Base-by-base conservation (phyloP, 768 basidiomycete species). In the Russula sp. region DNA sequence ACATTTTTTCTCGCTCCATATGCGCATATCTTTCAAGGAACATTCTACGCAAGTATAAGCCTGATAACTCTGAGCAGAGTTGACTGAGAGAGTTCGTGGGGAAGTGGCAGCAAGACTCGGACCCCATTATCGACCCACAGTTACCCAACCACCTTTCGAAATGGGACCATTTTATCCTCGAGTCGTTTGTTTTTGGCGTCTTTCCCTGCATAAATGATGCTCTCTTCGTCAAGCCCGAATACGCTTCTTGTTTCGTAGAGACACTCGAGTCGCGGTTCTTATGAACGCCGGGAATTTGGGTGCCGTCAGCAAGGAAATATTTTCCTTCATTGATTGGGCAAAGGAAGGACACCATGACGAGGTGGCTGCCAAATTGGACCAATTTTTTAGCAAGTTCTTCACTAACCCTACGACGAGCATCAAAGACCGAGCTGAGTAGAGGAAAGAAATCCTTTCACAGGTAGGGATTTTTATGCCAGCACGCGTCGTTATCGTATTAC, bases 251-350 rank as follows among this genome's bases (percentile, higher is more conserved):
- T 14, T 57, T 57, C 57, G 42, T 26, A 10, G 55, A 63, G 3
- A 63, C 62, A 7, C 62, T 63, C 32, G 50, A n/a, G n/a, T n/a
- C n/a, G n/a, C 22, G 9, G 49, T 63, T 28, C 57, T 63, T 2
- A 58, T 59, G 62, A 22, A 36, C 20, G 32, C 38, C 16, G 55
- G 48, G 24, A 18, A 30, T 34, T 32, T 20, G 24, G 26, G 44
- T 5, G 24, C 34, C 14, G 11, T 62, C 28, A n/a, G n/a, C n/a
- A n/a, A n/a, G n/a, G n/a, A n/a, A n/a, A n/a, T n/a, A n/a, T 49
- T 20, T 38, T 32, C 26, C 4, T 34, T 62, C 34, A 24, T 62
- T 38, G 22, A 26, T 38, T 20, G 44, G 16, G 24, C 53, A 54
- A 44, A 48, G 49, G 14, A 59, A 3, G n/a, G n/a, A n/a, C n/a